Evolutionary conservation across 768 basidiomycete genomes (phyloP), one percentile per base, ranked within the genome.

Genomic region (Lactifluus piperatus): DNA sequence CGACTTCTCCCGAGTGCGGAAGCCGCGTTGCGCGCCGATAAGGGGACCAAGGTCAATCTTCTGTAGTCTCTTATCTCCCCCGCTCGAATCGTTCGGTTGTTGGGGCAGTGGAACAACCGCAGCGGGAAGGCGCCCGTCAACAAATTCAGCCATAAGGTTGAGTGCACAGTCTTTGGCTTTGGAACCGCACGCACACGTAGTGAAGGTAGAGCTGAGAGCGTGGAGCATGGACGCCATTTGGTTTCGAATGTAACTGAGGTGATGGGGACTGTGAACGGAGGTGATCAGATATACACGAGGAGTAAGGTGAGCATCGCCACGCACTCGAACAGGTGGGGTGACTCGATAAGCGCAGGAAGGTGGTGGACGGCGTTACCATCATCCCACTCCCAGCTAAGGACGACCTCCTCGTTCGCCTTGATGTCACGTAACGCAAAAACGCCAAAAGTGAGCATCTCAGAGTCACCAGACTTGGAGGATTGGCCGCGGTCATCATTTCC

Each of bases 361-460:
- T 77, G 74, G 71, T 95, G 94, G 0, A 94, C 81, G 0, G 86
- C 84, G 68, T 91, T 88, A 2, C 83, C 84, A 66, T 98, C 94
- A 65, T 97, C 94, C 94, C 94, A 98, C 69, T 97, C 93, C 93
- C 94, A 97, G 0, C 88, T 88, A 0, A 97, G 72, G 0, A 94
- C 83, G 20, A 97, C 81, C 72, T 97, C 94, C 63, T 94, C 92
- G 49, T 86, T 79, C 34, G 81, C 81, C 55, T 79, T 80, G 63
- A 97, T 77, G 61, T 90, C 87, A 11, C 82, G 72, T 18, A 85
- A 71, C 1, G 94, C 89, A 63, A 93, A 94, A 0, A 97, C 75
- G 0, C 84, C 92, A 68, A 97, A 94, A 0, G 78, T 74, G 1
- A 94, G 71, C 2, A 75, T 71, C 13, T 74, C 72, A 8, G 64